Base-by-base conservation (phyloP, 1,284 basidiomycete genomes). In the Fomes fomentarius region DNA sequence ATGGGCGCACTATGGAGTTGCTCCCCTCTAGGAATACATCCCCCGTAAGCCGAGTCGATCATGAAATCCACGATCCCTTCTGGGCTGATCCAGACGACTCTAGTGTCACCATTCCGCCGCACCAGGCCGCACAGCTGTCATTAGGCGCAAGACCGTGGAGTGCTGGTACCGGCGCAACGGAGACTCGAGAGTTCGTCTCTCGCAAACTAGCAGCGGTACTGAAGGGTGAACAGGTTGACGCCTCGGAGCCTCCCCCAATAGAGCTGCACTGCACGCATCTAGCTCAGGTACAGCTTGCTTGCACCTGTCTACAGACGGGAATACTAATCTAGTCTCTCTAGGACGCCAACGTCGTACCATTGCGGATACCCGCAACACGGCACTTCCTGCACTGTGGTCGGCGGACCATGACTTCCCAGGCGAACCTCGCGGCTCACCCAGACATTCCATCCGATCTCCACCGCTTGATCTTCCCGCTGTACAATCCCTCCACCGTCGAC, bases 381-480 rank as follows among this genome's bases (percentile, higher is more conserved):
- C 71, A 75, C 59, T 79, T 88, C 58, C 71, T 89, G 38, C 76
- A 80, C 52, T 73, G 73, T 45, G 72, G 76, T 48, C 80, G 80
- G 51, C 78, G 80, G 35, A 79, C 73, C 56, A 66, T 69, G 37
- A 67, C 73, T 21, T 64, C 73, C 47, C 78, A 66, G 44, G 72
- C 69, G 8, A 65, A 79, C 51, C 63, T 67, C 47, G 65, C 67
- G 24, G 68, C 77, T 24, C 84, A 92, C 66, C 84, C 86, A 0
- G 79, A 88, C 52, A 85, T 96, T 21, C 79, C 89, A 0, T 38
- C 71, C 3, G 51, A 70, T 1, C 75, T 78, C 1, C 76, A 86
- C 57, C 74, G 78, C 0, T 69, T 69, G 31, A 80, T 94, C 41
- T 94, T 96, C 67, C 91, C 94, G 2, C 76, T 95, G 4, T 85